Evolutionary conservation across 2,329 filamentous ascomycete genomes (phyloP).

Genomic region (Cordyceps pruinosa): DNA sequence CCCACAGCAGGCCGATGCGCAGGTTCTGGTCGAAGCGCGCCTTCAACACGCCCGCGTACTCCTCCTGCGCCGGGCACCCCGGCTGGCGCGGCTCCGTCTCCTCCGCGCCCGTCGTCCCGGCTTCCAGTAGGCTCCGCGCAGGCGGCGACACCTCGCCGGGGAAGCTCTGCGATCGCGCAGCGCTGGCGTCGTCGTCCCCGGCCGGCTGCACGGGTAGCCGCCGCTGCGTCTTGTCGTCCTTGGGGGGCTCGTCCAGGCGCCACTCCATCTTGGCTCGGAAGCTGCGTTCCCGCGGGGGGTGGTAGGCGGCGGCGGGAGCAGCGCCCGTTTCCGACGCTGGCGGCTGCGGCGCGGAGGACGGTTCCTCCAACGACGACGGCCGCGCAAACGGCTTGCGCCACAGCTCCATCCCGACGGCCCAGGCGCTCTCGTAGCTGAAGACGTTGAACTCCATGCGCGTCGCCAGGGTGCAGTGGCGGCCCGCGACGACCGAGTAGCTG

Average conservation of each 20-base stretch:
- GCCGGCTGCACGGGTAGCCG: neutral
- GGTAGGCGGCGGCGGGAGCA: slow-evolving; percentile 14
- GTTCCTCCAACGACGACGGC: slow-evolving; percentile 21
- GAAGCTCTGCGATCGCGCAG: no score
- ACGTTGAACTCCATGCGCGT: slow-evolving; percentile 96
- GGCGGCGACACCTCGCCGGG: no score
- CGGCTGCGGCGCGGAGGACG: slow-evolving; percentile 32
- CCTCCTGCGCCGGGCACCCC: slow-evolving; percentile 33
- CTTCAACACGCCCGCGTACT: slow-evolving; percentile 82
- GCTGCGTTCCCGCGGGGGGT: slow-evolving; percentile 33
- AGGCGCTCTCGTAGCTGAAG: slow-evolving; percentile 94
- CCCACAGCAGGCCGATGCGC: slow-evolving; percentile 82
- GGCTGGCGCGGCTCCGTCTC: slow-evolving; percentile 21
- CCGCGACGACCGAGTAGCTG: slow-evolving; percentile 85
- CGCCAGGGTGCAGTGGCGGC: slow-evolving; percentile 73
- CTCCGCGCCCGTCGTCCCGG: neutral
- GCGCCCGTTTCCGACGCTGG: slow-evolving; percentile 17
- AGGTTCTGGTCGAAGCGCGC: slow-evolving; percentile 83
- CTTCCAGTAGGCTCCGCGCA: no score
- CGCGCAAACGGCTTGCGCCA: slow-evolving; percentile 61
- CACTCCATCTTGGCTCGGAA: slow-evolving; percentile 49
- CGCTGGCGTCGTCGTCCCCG: neutral
- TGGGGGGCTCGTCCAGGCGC: slow-evolving; percentile 29
- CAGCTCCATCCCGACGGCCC: slow-evolving; percentile 85
- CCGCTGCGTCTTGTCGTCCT: neutral